These are phyloP conservation scores for Entomortierella beljakovae DNA, from an alignment of 192 early-diverging fungal species.

Conservation along the genomic window DNA sequence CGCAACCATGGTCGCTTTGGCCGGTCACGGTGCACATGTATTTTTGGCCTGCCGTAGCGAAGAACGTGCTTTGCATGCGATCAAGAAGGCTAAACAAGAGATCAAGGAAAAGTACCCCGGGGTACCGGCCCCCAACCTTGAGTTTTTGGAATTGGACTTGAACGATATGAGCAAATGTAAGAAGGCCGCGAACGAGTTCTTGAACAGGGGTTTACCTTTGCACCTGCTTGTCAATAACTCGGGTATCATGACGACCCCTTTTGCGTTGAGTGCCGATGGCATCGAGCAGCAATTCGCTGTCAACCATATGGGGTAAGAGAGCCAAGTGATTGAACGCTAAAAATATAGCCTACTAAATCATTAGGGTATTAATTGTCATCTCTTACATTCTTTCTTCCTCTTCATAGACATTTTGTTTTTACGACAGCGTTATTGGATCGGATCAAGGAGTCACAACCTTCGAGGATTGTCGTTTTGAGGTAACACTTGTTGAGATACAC, in stretches of 20 bases:
- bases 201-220: constrained; percentile 46
- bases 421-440: constrained; percentile 41
- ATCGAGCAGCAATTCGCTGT: constrained; percentile 56
- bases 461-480: constrained; percentile 59
- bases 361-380: neutral
- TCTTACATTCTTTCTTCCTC: neutral
- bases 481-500: no score
- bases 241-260: constrained; percentile 43
- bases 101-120: neutral
- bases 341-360: neutral
- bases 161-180: constrained; percentile 12
- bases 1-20: constrained; percentile 26
- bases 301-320: constrained; percentile 56
- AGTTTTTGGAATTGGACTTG: constrained; percentile 46
- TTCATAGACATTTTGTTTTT: constrained; percentile 31
- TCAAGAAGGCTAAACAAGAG: constrained; percentile 2
- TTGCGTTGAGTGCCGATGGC: constrained; percentile 36
- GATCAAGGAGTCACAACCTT: constrained; percentile 43
- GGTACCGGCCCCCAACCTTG: constrained; percentile 1
- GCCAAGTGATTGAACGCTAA: neutral
- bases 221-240: constrained; percentile 57
- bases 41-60: neutral
- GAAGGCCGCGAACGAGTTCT: constrained; percentile 40
- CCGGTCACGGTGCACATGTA: constrained; percentile 21
- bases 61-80: neutral